These are phyloP conservation scores for Mortierella sp. DNA, from an alignment of 371 early-diverging fungal species.

Conservation along the genomic window DNA sequence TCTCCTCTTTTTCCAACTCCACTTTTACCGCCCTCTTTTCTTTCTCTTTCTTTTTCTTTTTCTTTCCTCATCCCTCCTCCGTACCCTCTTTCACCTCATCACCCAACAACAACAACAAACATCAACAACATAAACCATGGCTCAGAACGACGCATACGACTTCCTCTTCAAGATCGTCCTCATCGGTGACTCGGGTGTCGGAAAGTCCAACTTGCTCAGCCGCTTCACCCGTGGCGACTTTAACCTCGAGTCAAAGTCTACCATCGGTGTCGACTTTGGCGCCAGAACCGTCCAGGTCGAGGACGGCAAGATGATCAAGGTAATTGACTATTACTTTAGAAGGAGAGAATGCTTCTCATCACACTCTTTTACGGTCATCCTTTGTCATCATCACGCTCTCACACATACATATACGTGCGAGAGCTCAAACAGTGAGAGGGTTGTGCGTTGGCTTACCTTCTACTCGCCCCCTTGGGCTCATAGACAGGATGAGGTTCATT, in stretches of 20 bases:
- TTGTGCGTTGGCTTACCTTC: background rate
- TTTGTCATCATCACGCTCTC: background rate
- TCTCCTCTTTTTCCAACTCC: slow-evolving; percentile 12
- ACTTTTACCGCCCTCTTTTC: background rate
- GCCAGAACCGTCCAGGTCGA: slow-evolving; percentile 58
- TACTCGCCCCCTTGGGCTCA: background rate
- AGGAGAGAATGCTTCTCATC: background rate
- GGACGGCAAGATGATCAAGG: slow-evolving; percentile 60
- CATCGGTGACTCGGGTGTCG: slow-evolving; percentile 98
- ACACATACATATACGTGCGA: background rate
- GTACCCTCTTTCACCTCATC: slow-evolving; percentile 6
- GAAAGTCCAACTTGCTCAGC: slow-evolving; percentile 97
- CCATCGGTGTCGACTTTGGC: slow-evolving; percentile 59
- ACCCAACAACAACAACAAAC: background rate
- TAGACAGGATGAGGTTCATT: background rate
- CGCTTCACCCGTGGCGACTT: slow-evolving; percentile 82
- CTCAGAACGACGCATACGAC: slow-evolving; percentile 89
- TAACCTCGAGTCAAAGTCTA: slow-evolving; percentile 58
- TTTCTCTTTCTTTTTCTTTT: slow-evolving; percentile 5
- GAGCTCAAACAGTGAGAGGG: background rate
- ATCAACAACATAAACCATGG: slow-evolving; percentile 50
- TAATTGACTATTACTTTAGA: background rate
- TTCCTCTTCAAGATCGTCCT: slow-evolving; percentile 92
- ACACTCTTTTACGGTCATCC: background rate
- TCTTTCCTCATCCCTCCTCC: slow-evolving; percentile 12